These are phyloP conservation scores for Quercus gilva DNA, from an alignment of 306 rosid genomes.

Conservation along the genomic window DNA sequence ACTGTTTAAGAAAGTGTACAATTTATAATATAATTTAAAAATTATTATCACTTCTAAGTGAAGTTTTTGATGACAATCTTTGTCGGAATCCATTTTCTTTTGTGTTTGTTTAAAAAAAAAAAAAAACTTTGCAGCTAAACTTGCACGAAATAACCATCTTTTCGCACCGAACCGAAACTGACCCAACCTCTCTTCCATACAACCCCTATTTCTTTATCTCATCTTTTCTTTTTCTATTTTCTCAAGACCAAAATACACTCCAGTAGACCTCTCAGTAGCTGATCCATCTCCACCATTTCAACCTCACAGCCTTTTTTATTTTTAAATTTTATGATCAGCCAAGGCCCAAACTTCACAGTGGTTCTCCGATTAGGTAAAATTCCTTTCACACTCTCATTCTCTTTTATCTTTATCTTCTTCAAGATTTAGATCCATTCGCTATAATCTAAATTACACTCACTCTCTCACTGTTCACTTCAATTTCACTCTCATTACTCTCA, in stretches of 20 bases:
- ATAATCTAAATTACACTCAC: neutral
- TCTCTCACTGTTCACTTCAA: too few relatives aligned
- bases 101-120: neutral
- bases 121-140: neutral
- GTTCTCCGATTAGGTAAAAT: conserved; percentile 17
- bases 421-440: conserved; percentile 25
- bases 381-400: neutral
- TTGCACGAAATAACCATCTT: too few relatives aligned
- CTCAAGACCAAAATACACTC: neutral
- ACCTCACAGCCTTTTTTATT: neutral
- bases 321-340: neutral
- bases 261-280: neutral
- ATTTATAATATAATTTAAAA: rapidly evolving
- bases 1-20: rapidly evolving
- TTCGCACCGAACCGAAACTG: neutral
- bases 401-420: neutral
- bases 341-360: neutral
- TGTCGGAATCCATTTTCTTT: too few relatives aligned
- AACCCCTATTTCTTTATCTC: neutral
- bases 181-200: neutral
- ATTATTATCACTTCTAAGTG: too few relatives aligned
- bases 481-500: too few relatives aligned
- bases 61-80: too few relatives aligned
- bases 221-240: neutral
- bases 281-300: neutral